Percentiles rank a stretch among this genome's conserved stretches.
Conservation (phyloP, 2,329 filamentous ascomycete species). For the Orbilia quercus region DNA sequence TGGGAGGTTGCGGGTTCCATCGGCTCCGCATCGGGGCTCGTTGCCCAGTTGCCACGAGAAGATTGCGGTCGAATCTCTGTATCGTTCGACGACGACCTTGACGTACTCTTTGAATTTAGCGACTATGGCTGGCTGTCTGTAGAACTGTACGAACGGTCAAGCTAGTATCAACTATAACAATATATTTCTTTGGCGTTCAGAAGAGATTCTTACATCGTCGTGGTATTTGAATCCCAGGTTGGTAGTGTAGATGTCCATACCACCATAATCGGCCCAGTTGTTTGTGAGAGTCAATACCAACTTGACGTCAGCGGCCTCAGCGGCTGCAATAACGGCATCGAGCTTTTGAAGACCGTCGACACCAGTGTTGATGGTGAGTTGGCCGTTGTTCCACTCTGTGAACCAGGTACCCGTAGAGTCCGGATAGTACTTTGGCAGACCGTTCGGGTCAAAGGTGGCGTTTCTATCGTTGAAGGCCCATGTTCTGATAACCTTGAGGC, state of each 20-base stretch:
- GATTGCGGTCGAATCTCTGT: constrained; percentile 66
- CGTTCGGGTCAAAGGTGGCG: constrained; percentile 64
- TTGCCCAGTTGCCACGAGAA: constrained; percentile 71
- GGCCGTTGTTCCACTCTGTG: constrained; percentile 67
- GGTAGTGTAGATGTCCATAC: constrained; percentile 72
- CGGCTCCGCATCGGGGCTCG: constrained; percentile 67
- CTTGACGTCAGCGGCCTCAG: constrained; percentile 67
- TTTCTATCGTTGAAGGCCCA: constrained; percentile 72
- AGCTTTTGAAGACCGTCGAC: constrained; percentile 63
- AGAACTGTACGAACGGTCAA: constrained; percentile 65
- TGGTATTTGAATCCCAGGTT: constrained; percentile 69
- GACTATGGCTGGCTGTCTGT: constrained; percentile 67
- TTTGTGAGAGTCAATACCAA: constrained; percentile 69
- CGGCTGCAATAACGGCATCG: constrained; percentile 68
- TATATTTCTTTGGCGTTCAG: not conserved
- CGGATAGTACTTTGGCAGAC: constrained; percentile 68
- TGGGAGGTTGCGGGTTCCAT: constrained; percentile 66
- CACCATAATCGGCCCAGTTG: constrained; percentile 70
- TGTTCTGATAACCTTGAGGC: constrained; percentile 69
- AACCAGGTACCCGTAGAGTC: constrained; percentile 67
- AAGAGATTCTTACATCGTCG: constrained; percentile 64
- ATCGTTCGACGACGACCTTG: constrained; percentile 67
- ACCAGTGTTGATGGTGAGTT: constrained; percentile 64
- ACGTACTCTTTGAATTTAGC: constrained; percentile 67
- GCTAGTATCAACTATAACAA: not conserved